Conservation (phyloP, 306 rosid genomes). For the Mucuna pruriens region DNA sequence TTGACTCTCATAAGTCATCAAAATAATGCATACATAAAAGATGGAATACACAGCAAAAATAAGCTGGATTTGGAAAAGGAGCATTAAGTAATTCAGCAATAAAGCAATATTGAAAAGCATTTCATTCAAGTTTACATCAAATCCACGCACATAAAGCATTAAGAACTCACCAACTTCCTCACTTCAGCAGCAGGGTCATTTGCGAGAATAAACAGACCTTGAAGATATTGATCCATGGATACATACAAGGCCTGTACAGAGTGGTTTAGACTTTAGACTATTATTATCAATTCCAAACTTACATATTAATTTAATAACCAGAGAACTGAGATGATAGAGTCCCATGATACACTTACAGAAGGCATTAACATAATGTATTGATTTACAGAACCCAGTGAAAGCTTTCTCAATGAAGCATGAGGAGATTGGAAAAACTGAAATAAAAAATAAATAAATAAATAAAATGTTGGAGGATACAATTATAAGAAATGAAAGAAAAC, state of each 20-base stretch:
- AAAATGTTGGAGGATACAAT: conserved; percentile 17
- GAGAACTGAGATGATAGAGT: conserved; percentile 30
- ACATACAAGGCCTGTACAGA: conserved; percentile 68
- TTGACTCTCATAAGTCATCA: conserved; percentile 1
- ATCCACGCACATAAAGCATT: conserved; percentile 27
- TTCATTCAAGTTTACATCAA: conserved; percentile 18
- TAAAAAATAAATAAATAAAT: not conserved
- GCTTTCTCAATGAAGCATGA: conserved; percentile 82
- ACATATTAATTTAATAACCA: conserved; percentile 32
- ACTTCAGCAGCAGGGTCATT: conserved; percentile 82
- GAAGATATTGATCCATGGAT: conserved; percentile 95
- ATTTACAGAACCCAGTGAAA: conserved; percentile 93
- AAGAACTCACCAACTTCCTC: conserved; percentile 79
- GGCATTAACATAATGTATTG: conserved; percentile 98
- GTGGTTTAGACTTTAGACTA: conserved; percentile 16
- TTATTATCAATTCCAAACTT: conserved; percentile 31
- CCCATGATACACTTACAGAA: conserved; percentile 62
- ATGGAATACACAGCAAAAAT: conserved; percentile 22
- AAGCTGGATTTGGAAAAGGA: conserved; percentile 25
- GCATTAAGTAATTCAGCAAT: conserved; percentile 10
- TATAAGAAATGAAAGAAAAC: conserved; percentile 2
- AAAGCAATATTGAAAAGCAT: not conserved
- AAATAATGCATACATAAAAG: conserved; percentile 1
- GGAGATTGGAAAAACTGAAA: conserved; percentile 94
- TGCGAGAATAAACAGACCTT: conserved; percentile 91